Conservation (phyloP, 2,329 filamentous ascomycete genomes). For the Ophiostoma perfectum region DNA sequence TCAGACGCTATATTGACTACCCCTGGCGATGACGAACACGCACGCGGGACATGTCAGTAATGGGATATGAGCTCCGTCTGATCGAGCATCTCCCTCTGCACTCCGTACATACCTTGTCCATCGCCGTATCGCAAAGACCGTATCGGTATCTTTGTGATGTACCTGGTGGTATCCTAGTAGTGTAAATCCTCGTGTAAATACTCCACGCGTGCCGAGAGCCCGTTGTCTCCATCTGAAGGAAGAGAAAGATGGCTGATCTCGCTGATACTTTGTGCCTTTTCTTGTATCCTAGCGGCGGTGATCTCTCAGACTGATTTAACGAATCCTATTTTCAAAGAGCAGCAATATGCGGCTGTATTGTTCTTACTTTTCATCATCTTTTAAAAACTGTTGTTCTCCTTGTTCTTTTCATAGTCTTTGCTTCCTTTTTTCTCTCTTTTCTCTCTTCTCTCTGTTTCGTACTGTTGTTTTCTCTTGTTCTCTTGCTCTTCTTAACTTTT, state of each 20-base stretch:
- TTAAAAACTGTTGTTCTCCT: too few relatives aligned
- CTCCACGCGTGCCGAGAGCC: neutral
- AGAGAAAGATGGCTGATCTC: neutral
- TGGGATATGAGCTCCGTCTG: neutral
- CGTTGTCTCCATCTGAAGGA: neutral
- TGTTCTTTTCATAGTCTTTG: too few relatives aligned
- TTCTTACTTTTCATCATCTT: too few relatives aligned
- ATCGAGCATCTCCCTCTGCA: neutral
- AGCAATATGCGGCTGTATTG: too few relatives aligned
- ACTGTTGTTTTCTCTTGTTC: too few relatives aligned
- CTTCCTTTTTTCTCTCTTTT: too few relatives aligned
- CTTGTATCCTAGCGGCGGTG: neutral
- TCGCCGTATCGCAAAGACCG: neutral
- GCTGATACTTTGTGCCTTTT: neutral
- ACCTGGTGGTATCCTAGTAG: neutral
- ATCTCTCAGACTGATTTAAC: too few relatives aligned
- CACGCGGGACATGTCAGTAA: conserved; percentile 9
- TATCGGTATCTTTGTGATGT: neutral
- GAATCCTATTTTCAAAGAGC: too few relatives aligned
- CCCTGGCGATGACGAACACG: conserved; percentile 1
- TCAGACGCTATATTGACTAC: neutral
- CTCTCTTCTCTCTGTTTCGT: too few relatives aligned
- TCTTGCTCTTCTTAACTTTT: too few relatives aligned
- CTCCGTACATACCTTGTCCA: too few relatives aligned
- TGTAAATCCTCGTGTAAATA: neutral